Evolutionary conservation across 2,329 filamentous ascomycete species (phyloP).

Genomic region (Amylocarpus encephaloides): DNA sequence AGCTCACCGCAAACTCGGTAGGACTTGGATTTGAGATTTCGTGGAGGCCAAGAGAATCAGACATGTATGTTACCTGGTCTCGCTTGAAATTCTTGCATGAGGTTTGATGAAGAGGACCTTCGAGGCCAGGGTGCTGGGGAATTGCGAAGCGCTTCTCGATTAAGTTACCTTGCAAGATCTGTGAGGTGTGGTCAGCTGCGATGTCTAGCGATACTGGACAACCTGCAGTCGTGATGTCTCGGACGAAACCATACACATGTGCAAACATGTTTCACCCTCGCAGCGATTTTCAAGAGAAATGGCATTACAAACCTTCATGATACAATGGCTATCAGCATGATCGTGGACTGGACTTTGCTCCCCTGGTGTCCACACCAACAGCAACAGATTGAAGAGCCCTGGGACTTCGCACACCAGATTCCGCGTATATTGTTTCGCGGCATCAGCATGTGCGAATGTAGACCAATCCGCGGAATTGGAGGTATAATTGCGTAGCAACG

Average conservation of each 20-base stretch:
- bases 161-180: constrained; percentile 64
- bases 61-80: constrained; percentile 84
- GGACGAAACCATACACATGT: background rate
- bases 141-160: constrained; percentile 67
- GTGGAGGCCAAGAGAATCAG: constrained; percentile 80
- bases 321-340: constrained; percentile 80
- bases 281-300: too few relatives aligned
- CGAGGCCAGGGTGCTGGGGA: constrained; percentile 38
- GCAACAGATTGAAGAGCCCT: constrained; percentile 56
- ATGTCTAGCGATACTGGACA: background rate
- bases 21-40: constrained; percentile 69
- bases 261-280: background rate
- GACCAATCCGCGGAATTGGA: constrained; percentile 50
- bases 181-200: background rate
- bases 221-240: background rate
- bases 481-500: constrained; percentile 18
- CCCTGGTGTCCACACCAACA: constrained; percentile 84
- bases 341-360: constrained; percentile 84
- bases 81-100: constrained; percentile 56
- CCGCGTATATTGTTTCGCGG: constrained; percentile 67
- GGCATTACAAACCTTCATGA: constrained; percentile 63
- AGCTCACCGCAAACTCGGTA: constrained; percentile 71
- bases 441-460: constrained; percentile 65
- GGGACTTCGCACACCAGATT: constrained; percentile 89
- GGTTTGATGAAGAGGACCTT: constrained; percentile 16